These are phyloP conservation scores for Linum lewisii DNA, from an alignment of 345 rosid species.

Conservation along the genomic window DNA sequence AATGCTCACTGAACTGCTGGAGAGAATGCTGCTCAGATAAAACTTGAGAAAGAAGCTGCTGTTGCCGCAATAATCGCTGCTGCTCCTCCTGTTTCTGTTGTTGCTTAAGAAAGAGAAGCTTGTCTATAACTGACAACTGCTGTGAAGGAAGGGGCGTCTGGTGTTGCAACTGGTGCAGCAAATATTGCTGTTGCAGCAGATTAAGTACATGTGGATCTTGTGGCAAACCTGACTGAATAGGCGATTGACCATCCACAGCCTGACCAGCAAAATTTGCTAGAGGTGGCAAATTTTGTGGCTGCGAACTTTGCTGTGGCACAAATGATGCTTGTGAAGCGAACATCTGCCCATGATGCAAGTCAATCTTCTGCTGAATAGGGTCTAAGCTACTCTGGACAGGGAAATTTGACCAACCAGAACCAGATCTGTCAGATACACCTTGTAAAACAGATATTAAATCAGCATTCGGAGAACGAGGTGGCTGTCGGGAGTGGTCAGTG, in stretches of 20 bases:
- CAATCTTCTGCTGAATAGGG: constrained; percentile 49
- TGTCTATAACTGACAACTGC: constrained; percentile 61
- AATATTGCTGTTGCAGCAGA: constrained; percentile 74
- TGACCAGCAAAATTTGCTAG: constrained; percentile 61
- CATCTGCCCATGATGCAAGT: constrained; percentile 41
- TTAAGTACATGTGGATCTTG: constrained; percentile 65
- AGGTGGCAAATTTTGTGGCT: constrained; percentile 35
- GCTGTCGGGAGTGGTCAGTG: constrained; percentile 34
- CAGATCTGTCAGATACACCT: constrained; percentile 55
- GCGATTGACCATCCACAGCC: constrained; percentile 42
- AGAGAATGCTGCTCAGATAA: constrained; percentile 54
- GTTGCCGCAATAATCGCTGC: constrained; percentile 67
- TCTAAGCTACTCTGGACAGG: constrained; percentile 39
- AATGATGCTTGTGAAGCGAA: constrained; percentile 54
- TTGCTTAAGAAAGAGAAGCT: constrained; percentile 58
- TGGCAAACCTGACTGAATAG: constrained; percentile 41
- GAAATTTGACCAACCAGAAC: constrained; percentile 59
- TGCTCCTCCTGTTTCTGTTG: constrained; percentile 82
- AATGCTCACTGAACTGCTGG: constrained; percentile 40
- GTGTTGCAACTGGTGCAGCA: constrained; percentile 60
- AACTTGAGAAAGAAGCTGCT: constrained; percentile 72
- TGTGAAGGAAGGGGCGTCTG: constrained; percentile 53
- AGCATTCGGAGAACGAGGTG: constrained; percentile 44
- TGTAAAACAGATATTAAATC: constrained; percentile 66
- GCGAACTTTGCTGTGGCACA: constrained; percentile 67